Percentiles rank a stretch among this genome's conserved stretches.
Conservation (phyloP, 257 asterid species). For the Linaria vulgaris region DNA sequence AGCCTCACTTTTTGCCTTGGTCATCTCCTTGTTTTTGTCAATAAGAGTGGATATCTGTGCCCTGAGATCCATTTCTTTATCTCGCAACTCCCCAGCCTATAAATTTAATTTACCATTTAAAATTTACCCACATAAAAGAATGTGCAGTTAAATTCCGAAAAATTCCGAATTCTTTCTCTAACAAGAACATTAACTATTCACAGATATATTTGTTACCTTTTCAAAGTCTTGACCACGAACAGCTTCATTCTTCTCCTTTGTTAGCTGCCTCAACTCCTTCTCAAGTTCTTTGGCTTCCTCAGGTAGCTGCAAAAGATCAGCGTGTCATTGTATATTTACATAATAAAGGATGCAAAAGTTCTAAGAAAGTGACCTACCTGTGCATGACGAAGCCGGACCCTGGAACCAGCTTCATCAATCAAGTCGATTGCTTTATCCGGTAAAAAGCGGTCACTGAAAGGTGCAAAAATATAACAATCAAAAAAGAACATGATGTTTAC, state of each 20-base stretch:
- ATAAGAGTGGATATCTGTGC: constrained; percentile 80
- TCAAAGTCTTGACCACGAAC: constrained; percentile 95
- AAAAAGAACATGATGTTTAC: neutral
- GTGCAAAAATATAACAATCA: constrained; percentile 25
- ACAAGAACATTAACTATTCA: no score
- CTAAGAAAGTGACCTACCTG: constrained; percentile 52
- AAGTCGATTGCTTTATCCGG: constrained; percentile 98
- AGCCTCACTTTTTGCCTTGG: constrained; percentile 84
- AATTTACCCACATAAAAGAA: neutral
- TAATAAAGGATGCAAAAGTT: constrained; percentile 1
- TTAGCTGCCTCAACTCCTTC: constrained; percentile 93
- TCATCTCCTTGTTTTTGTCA: constrained; percentile 92
- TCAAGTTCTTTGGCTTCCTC: constrained; percentile 98
- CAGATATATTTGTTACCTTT: constrained; percentile 47
- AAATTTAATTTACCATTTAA: neutral
- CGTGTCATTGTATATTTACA: constrained; percentile 20
- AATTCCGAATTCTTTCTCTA: no score
- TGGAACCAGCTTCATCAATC: constrained; percentile 98
- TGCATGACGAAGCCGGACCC: constrained; percentile 98
- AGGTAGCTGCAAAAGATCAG: constrained; percentile 62
- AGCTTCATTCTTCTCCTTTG: constrained; percentile 95
- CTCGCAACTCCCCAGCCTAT: constrained; percentile 96
- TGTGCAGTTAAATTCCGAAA: no score
- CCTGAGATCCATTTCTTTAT: constrained; percentile 92
- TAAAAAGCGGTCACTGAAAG: constrained; percentile 90